phyloP scores from a whole-genome alignment of 2,329 filamentous ascomycete genomes.

The Paecilomyces niveus region DNA sequence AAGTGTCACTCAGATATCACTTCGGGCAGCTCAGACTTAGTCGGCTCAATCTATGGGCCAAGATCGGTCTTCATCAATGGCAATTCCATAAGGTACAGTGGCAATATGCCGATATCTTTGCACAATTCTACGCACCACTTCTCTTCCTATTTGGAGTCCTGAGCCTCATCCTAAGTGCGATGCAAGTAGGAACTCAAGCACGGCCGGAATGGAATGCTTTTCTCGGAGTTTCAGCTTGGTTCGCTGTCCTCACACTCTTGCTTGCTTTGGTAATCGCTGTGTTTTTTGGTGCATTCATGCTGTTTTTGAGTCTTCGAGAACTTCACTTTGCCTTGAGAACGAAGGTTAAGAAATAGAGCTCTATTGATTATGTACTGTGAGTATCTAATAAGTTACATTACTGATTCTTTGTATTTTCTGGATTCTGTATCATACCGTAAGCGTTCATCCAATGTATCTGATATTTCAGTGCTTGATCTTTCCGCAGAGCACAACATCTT shows the following conservation, averaged over 20 bases:
- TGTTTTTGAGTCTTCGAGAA: not conserved
- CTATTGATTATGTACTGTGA: not conserved
- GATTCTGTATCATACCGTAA: not conserved
- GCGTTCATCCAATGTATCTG: not conserved
- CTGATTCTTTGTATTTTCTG: not conserved
- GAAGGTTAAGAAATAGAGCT: not conserved
- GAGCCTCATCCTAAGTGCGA: not conserved
- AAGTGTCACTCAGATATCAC: not conserved
- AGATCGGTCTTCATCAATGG: not conserved
- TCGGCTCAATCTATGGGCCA: not conserved
- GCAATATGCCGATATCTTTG: not conserved
- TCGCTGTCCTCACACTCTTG: not conserved
- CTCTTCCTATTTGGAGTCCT: not conserved
- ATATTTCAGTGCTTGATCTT: conserved; percentile 29
- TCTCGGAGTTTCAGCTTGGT: not conserved
- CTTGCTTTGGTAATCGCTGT: not conserved
- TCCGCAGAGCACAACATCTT: conserved; percentile 76
- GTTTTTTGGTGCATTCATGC: not conserved
- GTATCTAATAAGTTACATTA: not conserved
- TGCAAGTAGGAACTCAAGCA: not conserved
- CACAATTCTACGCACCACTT: not conserved
- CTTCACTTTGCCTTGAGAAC: not conserved
- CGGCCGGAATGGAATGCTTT: not conserved
- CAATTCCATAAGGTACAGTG: not conserved
- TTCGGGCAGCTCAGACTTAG: not conserved